These are phyloP conservation scores for Sphagnum contortum DNA, from an alignment of 225 moss, liverwort and hornwort genomes.

Conservation along the genomic window DNA sequence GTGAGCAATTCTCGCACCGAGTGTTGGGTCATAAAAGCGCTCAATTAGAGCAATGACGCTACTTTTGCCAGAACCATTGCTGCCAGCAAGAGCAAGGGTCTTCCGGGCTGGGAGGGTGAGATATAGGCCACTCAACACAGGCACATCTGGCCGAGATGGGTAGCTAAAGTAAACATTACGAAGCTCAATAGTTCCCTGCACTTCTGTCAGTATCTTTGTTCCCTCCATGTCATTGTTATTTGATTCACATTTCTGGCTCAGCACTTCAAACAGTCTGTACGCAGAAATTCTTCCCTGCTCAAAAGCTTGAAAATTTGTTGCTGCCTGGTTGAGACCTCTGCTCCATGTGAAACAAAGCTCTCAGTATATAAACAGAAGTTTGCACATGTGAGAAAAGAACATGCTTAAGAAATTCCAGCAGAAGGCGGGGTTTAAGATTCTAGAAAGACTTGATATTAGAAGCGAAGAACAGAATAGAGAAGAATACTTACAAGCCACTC, in stretches of 20 bases:
- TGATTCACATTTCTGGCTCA: constrained; percentile 22
- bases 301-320: constrained; percentile 81
- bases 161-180: constrained; percentile 87
- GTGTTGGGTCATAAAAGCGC: constrained; percentile 74
- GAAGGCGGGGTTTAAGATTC: too few species aligned
- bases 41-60: constrained; percentile 74
- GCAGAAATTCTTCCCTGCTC: constrained; percentile 75
- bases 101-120: constrained; percentile 71
- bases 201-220: constrained; percentile 34
- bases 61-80: constrained; percentile 88
- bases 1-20: constrained; percentile 30
- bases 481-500: constrained; percentile 66
- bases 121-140: constrained; percentile 69
- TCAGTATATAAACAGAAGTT: too few species aligned
- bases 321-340: constrained; percentile 83
- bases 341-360: not conserved
- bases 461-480: not conserved
- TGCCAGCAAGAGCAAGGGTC: constrained; percentile 76
- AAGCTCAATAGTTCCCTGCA: constrained; percentile 74
- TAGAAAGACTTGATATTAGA: too few species aligned
- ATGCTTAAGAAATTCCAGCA: too few species aligned
- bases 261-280: constrained; percentile 56
- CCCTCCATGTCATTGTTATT: constrained; percentile 16
- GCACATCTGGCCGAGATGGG: constrained; percentile 73
- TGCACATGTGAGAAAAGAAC: too few species aligned